Base-by-base conservation (phyloP, 495 filamentous ascomycete genomes). In the Polyplosphaeria fusca region DNA sequence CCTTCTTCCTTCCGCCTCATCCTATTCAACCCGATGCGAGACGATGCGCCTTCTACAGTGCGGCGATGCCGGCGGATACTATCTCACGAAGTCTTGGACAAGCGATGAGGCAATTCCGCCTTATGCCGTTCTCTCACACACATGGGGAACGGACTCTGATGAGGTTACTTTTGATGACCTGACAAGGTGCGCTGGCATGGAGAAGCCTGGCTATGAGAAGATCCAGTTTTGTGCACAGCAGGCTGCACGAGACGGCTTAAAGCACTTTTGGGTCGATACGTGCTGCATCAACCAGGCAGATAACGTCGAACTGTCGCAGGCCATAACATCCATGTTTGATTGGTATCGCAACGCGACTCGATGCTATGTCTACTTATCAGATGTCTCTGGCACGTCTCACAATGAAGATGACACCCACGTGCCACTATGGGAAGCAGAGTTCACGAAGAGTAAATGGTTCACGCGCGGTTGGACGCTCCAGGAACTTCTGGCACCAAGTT, bases 401-500 rank as follows among this genome's bases (percentile, higher is more conserved):
- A n/a, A n/a, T n/a, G 7, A 7, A 9, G n/a, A n/a, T 35, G 30
- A 35, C 7, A n/a, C 30, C 7, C 9, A 9, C 7, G 30, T 9
- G 30, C n/a, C 30, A 35, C n/a, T 35, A 35, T 35, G 30, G 30
- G n/a, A 35, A n/a, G n/a, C 30, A 35, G 30, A 7, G 9, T 35
- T 35, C 30, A 9, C 9, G 9, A 52, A 46, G 18, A 27, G 12
- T 30, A 27, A 47, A n/a, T 54, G 50, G 50, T 54, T 54, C 41
- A n/a, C n/a, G n/a, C n/a, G n/a, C n/a, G n/a, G n/a, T n/a, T n/a
- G n/a, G n/a, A n/a, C n/a, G n/a, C n/a, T 54, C 7, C 50, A 59
- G 46, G 55, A 59, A 20, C 55, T 59, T 48, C 12, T 59, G 47
- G 62, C 54, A 20, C 61, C 39, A 27, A 48, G 16, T 47, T 46